Evolutionary conservation across 495 filamentous ascomycete species (phyloP).

Genomic region (Neurospora tetraspora): DNA sequence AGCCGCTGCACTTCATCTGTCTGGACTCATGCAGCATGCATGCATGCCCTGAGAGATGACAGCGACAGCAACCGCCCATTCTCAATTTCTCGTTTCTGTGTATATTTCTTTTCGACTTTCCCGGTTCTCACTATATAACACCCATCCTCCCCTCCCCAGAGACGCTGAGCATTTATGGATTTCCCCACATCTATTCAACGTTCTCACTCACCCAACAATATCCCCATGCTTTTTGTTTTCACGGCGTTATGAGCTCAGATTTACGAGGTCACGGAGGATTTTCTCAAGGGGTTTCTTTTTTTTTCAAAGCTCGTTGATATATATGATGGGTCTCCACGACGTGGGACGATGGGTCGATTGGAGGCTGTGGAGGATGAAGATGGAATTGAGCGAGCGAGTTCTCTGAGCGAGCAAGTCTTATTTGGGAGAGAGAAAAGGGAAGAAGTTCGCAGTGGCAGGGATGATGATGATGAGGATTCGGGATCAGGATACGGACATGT

Average conservation of each 20-base stretch:
- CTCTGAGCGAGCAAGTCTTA: neutral
- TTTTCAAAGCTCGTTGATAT: neutral
- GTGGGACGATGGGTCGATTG: neutral
- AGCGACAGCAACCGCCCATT: neutral
- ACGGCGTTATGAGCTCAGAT: neutral
- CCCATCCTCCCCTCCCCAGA: neutral
- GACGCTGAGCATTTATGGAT: neutral
- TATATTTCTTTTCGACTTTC: neutral
- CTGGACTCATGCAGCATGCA: neutral
- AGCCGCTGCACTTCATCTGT: neutral
- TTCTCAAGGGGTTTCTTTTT: neutral
- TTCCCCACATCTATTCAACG: neutral
- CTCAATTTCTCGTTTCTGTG: neutral
- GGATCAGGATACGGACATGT: neutral
- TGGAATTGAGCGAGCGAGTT: neutral
- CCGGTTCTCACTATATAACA: neutral
- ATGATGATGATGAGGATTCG: neutral
- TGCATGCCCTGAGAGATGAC: neutral
- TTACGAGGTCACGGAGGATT: neutral
- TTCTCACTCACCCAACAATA: neutral
- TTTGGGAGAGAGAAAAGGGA: neutral
- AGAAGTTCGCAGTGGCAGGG: neutral
- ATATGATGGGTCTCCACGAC: neutral
- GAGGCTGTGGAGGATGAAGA: neutral
- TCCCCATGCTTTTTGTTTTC: neutral